Conservation (phyloP, 2,329 filamentous ascomycete species). For the Monilinia laxa region DNA sequence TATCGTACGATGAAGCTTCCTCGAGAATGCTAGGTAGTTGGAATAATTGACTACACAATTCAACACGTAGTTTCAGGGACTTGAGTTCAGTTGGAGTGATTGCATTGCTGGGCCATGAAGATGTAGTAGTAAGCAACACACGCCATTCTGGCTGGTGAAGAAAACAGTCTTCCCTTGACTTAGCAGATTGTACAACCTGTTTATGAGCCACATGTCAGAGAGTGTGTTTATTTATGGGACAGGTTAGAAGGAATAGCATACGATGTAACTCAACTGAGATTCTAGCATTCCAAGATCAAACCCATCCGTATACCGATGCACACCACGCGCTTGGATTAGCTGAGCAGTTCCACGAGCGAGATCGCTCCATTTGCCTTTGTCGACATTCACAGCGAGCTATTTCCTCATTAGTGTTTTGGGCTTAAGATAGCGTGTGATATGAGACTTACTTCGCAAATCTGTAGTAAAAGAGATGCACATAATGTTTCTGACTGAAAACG, state of each 20-base stretch:
- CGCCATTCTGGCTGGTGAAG: slow-evolving; percentile 21
- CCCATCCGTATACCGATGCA: slow-evolving; percentile 21
- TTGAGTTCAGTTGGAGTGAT: neutral
- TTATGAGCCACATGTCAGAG: neutral
- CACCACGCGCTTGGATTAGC: slow-evolving; percentile 25
- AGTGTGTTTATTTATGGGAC: neutral
- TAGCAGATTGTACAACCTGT: slow-evolving; percentile 18
- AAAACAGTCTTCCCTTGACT: slow-evolving; percentile 18
- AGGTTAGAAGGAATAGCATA: neutral
- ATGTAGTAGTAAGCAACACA: neutral
- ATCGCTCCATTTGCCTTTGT: slow-evolving; percentile 25
- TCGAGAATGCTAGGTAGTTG: slow-evolving; percentile 8
- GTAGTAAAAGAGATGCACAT: slow-evolving; percentile 29
- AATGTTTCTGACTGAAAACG: slow-evolving; percentile 25
- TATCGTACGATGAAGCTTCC: neutral
- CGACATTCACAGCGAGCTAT: slow-evolving; percentile 26
- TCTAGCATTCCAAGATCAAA: slow-evolving; percentile 30
- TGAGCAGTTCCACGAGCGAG: slow-evolving; percentile 25
- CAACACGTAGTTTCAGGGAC: slow-evolving; percentile 1
- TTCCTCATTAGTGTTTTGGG: neutral
- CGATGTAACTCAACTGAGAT: slow-evolving; percentile 27
- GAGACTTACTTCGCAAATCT: slow-evolving; percentile 27
- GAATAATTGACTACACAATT: neutral
- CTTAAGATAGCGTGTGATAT: neutral
- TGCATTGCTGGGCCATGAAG: slow-evolving; percentile 1